Conservation (phyloP, 225 moss, liverwort and hornwort genomes). For the Sphagnum tenellum region DNA sequence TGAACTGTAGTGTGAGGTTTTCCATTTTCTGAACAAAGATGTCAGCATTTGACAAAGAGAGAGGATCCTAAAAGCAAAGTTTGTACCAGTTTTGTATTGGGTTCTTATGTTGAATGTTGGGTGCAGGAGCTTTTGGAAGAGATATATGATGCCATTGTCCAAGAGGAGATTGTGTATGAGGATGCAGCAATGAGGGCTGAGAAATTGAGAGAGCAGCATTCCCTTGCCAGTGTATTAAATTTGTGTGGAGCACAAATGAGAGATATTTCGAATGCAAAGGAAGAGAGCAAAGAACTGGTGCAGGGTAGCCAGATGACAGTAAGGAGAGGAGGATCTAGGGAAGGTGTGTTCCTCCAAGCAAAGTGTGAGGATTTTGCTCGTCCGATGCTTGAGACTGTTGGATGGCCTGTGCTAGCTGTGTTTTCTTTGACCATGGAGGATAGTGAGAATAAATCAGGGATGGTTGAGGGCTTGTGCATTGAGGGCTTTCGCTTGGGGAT, state of each 20-base stretch:
- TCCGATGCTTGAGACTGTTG: conserved; percentile 97
- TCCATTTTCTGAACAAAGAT: too few species aligned
- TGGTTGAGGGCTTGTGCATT: conserved; percentile 66
- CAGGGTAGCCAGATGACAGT: conserved; percentile 79
- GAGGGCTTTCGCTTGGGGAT: conserved; percentile 96
- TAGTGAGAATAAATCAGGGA: conserved; percentile 85
- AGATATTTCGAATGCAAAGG: conserved; percentile 68
- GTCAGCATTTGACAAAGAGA: too few species aligned
- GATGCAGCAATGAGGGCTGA: conserved; percentile 64
- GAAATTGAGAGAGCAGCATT: conserved; percentile 11
- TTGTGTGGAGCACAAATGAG: conserved; percentile 58
- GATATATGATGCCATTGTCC: conserved; percentile 85
- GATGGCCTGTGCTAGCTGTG: conserved; percentile 96
- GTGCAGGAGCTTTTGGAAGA: conserved; percentile 85
- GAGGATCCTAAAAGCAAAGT: too few species aligned
- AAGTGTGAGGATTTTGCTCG: conserved; percentile 86
- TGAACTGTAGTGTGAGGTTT: too few species aligned
- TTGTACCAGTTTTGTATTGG: too few species aligned
- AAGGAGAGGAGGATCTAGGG: conserved; percentile 78
- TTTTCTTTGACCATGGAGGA: conserved; percentile 99
- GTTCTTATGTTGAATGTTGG: too few species aligned
- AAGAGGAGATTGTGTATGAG: conserved; percentile 57
- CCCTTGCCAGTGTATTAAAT: conserved; percentile 37
- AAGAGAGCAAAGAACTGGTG: conserved; percentile 92
- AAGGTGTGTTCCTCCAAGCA: conserved; percentile 85